Percentiles rank a stretch among this genome's conserved stretches.
phyloP scores from a whole-genome alignment of 2,329 filamentous ascomycete genomes.

The Albophoma yamanashiensis region DNA sequence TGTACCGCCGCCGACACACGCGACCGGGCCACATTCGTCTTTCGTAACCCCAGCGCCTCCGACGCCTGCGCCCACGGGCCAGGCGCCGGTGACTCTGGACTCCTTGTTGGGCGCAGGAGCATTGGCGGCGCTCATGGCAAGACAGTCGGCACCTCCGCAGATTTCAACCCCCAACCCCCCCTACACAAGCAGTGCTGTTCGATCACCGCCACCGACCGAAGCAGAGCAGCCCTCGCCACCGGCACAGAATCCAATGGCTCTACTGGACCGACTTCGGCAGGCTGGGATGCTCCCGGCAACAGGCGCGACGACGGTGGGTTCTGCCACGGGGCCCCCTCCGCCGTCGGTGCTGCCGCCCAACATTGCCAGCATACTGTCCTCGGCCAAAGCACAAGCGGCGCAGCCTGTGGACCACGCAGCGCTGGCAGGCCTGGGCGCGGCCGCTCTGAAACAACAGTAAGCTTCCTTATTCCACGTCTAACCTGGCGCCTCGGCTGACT shows the following conservation, averaged over 20 bases:
- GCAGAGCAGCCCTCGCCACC: constrained; percentile 22
- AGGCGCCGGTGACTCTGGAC: constrained; percentile 40
- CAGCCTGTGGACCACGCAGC: neutral
- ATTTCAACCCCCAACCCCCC: constrained; percentile 27
- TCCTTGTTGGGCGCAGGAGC: constrained; percentile 49
- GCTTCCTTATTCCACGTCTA: constrained; percentile 14
- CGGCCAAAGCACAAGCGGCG: constrained; percentile 15
- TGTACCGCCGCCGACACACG: constrained; percentile 18
- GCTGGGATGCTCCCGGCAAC: constrained; percentile 52
- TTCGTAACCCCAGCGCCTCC: constrained; percentile 20
- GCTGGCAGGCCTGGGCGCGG: constrained; percentile 45
- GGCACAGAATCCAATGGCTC: constrained; percentile 39
- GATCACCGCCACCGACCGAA: constrained; percentile 37
- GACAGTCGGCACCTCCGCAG: constrained; percentile 40
- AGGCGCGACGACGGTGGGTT: constrained; percentile 25
- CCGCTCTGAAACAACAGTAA: constrained; percentile 62
- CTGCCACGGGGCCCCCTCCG: constrained; percentile 13
- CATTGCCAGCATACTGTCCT: constrained; percentile 24
- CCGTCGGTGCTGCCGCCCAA: constrained; percentile 21
- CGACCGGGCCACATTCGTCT: constrained; percentile 22
- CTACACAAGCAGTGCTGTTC: constrained; percentile 28
- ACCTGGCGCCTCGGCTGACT: constrained; percentile 5
- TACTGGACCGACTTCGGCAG: constrained; percentile 57
- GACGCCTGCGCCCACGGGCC: constrained; percentile 19
- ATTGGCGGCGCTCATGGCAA: constrained; percentile 46